Percentiles rank a stretch among this genome's conserved stretches.
Evolutionary conservation across 73 alveolate genomes (phyloP).

Genomic region (Symbiodinium natans): DNA sequence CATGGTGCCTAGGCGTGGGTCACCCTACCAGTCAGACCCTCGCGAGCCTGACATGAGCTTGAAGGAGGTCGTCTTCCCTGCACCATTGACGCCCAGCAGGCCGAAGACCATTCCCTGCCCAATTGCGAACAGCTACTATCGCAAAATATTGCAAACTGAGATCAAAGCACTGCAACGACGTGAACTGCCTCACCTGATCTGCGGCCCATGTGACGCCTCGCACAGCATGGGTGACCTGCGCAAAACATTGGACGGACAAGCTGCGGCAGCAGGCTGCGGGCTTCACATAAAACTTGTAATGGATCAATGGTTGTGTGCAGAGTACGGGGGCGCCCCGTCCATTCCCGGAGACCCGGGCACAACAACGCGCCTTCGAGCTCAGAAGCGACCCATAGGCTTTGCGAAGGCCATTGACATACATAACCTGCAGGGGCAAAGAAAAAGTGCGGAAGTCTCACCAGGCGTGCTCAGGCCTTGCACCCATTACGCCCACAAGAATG

Average conservation of each 20-base stretch:
- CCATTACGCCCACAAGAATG: too few relatives aligned
- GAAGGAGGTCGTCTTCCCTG: conserved; percentile 98
- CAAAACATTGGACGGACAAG: too few relatives aligned
- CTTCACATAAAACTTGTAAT: too few relatives aligned
- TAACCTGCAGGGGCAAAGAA: conserved; percentile 17
- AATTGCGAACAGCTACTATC: neutral
- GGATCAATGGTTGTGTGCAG: too few relatives aligned
- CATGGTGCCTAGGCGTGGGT: too few relatives aligned
- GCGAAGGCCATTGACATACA: conserved; percentile 83
- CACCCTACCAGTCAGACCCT: too few relatives aligned
- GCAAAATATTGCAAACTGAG: neutral
- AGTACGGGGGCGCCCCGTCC: too few relatives aligned
- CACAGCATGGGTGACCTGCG: conserved; percentile 80
- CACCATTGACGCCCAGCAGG: conserved; percentile 97
- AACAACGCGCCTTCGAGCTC: neutral
- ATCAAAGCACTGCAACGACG: too few relatives aligned
- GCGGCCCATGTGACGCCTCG: conserved; percentile 92
- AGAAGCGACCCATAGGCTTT: conserved; percentile 52
- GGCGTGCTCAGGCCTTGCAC: too few relatives aligned
- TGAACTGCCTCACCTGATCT: conserved; percentile 51
- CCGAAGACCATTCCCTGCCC: conserved; percentile 97
- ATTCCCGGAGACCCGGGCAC: too few relatives aligned
- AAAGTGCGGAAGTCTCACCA: too few relatives aligned
- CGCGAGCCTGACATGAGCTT: conserved; percentile 96
- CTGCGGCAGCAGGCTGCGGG: too few relatives aligned